Conservation (phyloP, 176 grass and related monocot genomes). For the Leersia perrieri region DNA sequence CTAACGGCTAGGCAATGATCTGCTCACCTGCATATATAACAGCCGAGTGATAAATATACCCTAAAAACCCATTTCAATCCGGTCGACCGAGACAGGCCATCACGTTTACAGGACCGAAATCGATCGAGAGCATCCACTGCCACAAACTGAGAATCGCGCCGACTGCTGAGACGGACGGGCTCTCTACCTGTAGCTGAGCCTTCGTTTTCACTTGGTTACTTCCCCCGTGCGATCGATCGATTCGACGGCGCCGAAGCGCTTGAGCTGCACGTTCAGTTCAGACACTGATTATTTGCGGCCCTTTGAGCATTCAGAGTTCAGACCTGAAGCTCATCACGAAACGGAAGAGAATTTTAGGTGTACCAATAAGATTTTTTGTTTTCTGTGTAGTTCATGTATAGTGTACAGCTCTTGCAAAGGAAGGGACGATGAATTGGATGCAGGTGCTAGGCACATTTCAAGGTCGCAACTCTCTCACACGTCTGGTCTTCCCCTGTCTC, state of each 20-base stretch:
- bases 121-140: not conserved
- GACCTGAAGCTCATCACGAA: not conserved
- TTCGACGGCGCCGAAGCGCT: not conserved
- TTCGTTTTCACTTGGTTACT: not conserved
- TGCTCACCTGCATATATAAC: not conserved
- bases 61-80: not conserved
- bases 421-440: not conserved
- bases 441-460: not conserved
- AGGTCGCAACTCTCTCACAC: not conserved
- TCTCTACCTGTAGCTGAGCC: slow-evolving; percentile 13
- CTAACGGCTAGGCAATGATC: not conserved
- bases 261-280: not conserved
- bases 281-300: not conserved
- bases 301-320: not conserved
- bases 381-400: not conserved
- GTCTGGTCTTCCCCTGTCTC: not conserved
- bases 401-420: not conserved
- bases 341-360: not conserved
- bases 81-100: slow-evolving; percentile 4
- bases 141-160: not conserved
- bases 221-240: not conserved
- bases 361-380: not conserved
- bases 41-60: not conserved
- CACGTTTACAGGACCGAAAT: not conserved
- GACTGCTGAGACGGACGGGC: slow-evolving; percentile 23